Evolutionary conservation across 768 basidiomycete genomes (phyloP).

Genomic region (Lactarius quietus): DNA sequence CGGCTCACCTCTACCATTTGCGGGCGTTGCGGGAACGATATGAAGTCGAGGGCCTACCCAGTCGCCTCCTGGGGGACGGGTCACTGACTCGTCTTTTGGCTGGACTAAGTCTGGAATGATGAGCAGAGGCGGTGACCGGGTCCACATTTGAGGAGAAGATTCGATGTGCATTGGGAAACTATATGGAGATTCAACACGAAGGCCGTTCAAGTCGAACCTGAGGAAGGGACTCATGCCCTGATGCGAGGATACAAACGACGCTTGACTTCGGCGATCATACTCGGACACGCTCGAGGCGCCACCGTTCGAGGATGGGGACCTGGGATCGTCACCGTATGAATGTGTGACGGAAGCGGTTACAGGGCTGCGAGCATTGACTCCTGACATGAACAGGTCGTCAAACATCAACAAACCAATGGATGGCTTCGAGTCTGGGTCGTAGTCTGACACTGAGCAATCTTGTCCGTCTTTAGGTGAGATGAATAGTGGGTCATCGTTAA

Average conservation of each 20-base stretch:
- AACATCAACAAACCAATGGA: no score
- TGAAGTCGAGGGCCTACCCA: slow-evolving; percentile 72
- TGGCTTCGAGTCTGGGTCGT: no score
- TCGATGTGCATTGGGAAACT: slow-evolving; percentile 52
- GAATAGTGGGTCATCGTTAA: no score
- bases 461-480: no score
- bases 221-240: slow-evolving; percentile 47
- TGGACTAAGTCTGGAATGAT: slow-evolving; percentile 53
- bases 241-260: slow-evolving; percentile 66
- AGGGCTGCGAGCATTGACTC: no score
- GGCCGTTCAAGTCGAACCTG: slow-evolving; percentile 51
- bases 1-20: slow-evolving; percentile 54
- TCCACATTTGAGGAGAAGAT: slow-evolving; percentile 43
- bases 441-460: no score
- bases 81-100: slow-evolving; percentile 42
- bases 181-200: slow-evolving; percentile 62
- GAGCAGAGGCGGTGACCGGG: slow-evolving; percentile 61
- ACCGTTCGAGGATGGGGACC: no score
- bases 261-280: slow-evolving; percentile 50
- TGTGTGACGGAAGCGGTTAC: no score
- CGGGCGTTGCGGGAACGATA: slow-evolving; percentile 80
- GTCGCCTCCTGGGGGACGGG: slow-evolving; percentile 61
- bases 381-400: no score
- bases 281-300: slow-evolving; percentile 43
- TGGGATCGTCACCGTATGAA: no score